Conservation (phyloP, 805 yeast genomes). For the Lipomyces orientalis region DNA sequence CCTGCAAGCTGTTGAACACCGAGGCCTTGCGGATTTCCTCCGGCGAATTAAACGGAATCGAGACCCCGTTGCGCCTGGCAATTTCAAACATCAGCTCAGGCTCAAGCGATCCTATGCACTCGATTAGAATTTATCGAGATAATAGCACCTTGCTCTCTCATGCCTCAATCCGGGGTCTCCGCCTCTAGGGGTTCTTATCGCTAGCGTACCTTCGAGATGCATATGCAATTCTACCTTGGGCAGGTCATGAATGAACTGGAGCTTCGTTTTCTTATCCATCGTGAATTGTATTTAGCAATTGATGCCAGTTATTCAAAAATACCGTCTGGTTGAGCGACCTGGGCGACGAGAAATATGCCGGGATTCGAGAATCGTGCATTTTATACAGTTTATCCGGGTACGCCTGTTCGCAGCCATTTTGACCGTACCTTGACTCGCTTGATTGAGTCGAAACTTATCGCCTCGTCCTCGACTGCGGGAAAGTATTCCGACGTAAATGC, state of each 20-base stretch:
- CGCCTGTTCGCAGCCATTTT: background rate
- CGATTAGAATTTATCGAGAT: background rate
- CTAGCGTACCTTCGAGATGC: slow-evolving; percentile 71
- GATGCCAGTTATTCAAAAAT: background rate
- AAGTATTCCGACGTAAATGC: too few relatives aligned
- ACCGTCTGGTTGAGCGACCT: background rate
- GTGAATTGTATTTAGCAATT: background rate
- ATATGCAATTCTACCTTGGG: slow-evolving; percentile 91
- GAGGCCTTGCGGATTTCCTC: slow-evolving; percentile 64
- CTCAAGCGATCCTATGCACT: slow-evolving; percentile 54
- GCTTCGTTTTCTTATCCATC: slow-evolving; percentile 34
- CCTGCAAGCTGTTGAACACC: slow-evolving; percentile 71
- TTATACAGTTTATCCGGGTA: background rate
- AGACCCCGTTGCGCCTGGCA: slow-evolving; percentile 67
- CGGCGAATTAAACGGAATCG: slow-evolving; percentile 61
- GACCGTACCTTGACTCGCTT: slow-evolving; percentile 1
- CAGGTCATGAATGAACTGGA: slow-evolving; percentile 63
- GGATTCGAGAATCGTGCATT: background rate
- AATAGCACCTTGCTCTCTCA: background rate
- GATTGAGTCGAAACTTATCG: background rate
- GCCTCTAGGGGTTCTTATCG: background rate
- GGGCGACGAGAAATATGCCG: background rate
- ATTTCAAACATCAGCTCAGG: slow-evolving; percentile 74
- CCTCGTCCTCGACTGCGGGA: background rate
- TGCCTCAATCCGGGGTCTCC: background rate